Percentiles rank a stretch among this genome's conserved stretches.
These are phyloP conservation scores for Diaporthe citrichinensis DNA, from an alignment of 2,329 filamentous ascomycete species.

Conservation along the genomic window DNA sequence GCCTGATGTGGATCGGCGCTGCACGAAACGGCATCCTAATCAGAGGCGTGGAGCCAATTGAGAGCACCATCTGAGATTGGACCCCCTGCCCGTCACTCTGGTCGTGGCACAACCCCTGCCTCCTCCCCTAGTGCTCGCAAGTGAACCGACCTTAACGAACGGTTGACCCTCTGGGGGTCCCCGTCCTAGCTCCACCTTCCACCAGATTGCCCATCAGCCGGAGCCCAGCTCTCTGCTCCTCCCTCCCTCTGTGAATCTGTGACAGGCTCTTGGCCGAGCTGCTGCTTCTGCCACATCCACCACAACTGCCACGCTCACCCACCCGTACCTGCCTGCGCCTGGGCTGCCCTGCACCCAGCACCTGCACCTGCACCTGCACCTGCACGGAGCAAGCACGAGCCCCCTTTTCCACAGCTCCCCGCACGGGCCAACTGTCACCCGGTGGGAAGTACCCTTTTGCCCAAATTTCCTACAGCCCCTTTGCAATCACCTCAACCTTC, in stretches of 20 bases:
- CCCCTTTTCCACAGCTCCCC: conserved; percentile 34
- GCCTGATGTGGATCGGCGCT: conserved; percentile 32
- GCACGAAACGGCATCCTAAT: conserved; percentile 38
- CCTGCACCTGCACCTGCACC: background rate
- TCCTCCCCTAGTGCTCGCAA: conserved; percentile 3
- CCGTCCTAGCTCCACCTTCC: conserved; percentile 21
- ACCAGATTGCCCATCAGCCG: conserved; percentile 31
- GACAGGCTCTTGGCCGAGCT: conserved; percentile 13
- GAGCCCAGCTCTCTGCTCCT: conserved; percentile 5
- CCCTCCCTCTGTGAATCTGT: conserved; percentile 20
- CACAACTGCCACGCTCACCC: background rate
- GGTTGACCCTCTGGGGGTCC: conserved; percentile 25
- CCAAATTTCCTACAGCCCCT: conserved; percentile 34
- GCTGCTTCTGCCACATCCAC: background rate
- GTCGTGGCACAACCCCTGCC: conserved; percentile 29
- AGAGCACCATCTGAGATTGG: conserved; percentile 32
- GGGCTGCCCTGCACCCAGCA: background rate
- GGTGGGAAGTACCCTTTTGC: conserved; percentile 30
- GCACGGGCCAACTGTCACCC: conserved; percentile 29
- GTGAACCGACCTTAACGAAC: conserved; percentile 7
- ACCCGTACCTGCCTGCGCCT: background rate
- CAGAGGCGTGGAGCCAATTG: conserved; percentile 36
- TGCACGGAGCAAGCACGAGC: conserved; percentile 31
- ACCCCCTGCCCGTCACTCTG: conserved; percentile 29
- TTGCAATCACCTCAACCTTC: conserved; percentile 36